Conservation (phyloP, 2,329 filamentous ascomycete species). For the Bipolaris gigantea region DNA sequence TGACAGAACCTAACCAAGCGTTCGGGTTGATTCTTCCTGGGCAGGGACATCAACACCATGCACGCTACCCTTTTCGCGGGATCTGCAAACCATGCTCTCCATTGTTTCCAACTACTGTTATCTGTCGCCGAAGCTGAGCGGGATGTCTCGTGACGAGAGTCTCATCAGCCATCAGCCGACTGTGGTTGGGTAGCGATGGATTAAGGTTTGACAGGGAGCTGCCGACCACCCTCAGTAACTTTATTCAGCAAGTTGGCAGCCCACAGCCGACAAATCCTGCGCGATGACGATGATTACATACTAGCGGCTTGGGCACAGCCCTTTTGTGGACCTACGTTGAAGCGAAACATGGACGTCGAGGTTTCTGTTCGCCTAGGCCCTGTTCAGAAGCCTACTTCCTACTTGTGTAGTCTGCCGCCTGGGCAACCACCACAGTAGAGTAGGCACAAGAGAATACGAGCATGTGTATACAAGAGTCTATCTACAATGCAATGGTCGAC, state of each 20-base stretch:
- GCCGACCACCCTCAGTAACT: neutral
- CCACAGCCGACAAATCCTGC: neutral
- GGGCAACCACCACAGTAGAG: neutral
- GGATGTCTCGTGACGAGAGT: neutral
- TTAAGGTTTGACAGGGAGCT: conserved; percentile 3
- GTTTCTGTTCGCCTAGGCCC: neutral
- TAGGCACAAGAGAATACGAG: too few relatives aligned
- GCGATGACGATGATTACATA: neutral
- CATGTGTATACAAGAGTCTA: too few relatives aligned
- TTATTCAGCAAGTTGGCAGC: neutral
- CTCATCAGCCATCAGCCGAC: neutral
- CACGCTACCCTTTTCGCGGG: neutral
- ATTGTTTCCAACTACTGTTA: neutral
- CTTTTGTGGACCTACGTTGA: neutral
- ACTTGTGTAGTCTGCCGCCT: neutral
- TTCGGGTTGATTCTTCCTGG: neutral
- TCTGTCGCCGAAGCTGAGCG: conserved; percentile 6
- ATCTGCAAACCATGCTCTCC: neutral
- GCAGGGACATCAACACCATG: neutral
- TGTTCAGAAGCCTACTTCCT: neutral
- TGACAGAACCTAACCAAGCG: neutral
- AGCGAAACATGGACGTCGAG: neutral
- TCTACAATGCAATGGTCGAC: too few relatives aligned
- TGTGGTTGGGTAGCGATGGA: neutral
- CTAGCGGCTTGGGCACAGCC: neutral